Base-by-base conservation (phyloP, 768 basidiomycete genomes). In the Pilatotrama ljubarskyi region DNA sequence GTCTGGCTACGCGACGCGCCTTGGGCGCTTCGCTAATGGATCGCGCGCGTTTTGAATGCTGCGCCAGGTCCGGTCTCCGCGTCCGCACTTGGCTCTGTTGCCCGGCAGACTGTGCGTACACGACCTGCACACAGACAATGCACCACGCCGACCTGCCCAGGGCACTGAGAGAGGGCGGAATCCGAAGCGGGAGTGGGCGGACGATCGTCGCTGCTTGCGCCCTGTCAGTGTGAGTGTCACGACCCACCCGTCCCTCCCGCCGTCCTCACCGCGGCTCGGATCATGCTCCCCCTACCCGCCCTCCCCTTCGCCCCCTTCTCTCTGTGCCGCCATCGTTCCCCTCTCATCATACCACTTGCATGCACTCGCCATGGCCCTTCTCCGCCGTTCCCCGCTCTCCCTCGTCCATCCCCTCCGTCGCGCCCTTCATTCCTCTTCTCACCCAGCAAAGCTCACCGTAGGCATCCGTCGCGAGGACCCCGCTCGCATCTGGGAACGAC, bases 391-490 rank as follows among this genome's bases (percentile, higher is more conserved):
- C 14, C 58, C 54, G 17, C 50, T 60, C 58, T 32, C 44, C 8
- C 51, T 66, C 37, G 43, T 51, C 14, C 22, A 40, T 22, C 11
- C 25, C 50, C 17, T 36, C 20, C 61, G 55, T 22, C 53, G 57
- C 8, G 32, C 62, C 2, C 54, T 55, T 20, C 50, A 59, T n/a
- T 49, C 58, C n/a, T 44, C 29, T 41, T 29, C 48, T 44, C 49
- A 44, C n/a, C 24, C 38, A 10, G 47, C 40, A 40, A 65, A 42
- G 62, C 73, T 80, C 18, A 79, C 75, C 20, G 63, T 88, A 14
- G 87, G 86, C 18, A 79, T 88, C 24, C 77, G 91, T 17, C 83
- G 88, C 38, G 95, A 97, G 71, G 90, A 95, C 69, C 86, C 90
- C 0, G 64, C 73, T 29, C 77, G 95, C 51, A 84, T 91, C 55